Base-by-base conservation (phyloP, 306 rosid species). In the Castanea mollissima region DNA sequence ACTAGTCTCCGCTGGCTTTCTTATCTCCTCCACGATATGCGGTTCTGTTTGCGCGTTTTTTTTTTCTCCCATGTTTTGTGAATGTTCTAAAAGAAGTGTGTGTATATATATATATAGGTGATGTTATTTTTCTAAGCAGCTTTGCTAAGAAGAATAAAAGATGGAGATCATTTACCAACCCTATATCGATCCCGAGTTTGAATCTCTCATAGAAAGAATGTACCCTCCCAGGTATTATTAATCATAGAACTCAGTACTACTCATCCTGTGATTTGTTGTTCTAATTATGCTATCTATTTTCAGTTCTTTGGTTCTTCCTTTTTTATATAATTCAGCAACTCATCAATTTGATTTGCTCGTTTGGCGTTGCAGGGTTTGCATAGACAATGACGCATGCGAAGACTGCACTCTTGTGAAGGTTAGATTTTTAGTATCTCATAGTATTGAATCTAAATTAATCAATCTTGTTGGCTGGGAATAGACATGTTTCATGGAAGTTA, bases 381-480 rank as follows among this genome's bases (percentile, higher is more conserved):
- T 95, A 31, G 99, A 95, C 74, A 95, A 95, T 76, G 94, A 91
- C 76, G 74, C 97, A n/a, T 87, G 88, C 83, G 65, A 31, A 51
- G 87, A 91, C 75, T 88, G 91, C 86, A 95, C 94, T 6, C 90
- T 91, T 51, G 90, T 95, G 75, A 95, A 92, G 99, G 97, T 94
- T 67, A 58, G 86, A 56, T 74, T 74, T 76, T 74, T 69, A 15
- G n/a, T 65, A 55, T 85, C 15, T 49, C 3, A 49, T 49, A 12
- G 54, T 49, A 49, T 49, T 2, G 54, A 49, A 12, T 49, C 54
- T 49, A 49, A 49, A 49, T 49, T 49, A 49, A 49, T 49, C 54
- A 0, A 49, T 49, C 44, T 34, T 20, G 27, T 23, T 46, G 76
- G 16, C 62, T 60, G 69, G 46, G 70, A 75, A 75, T 76, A 20